Base-by-base conservation (phyloP, 306 rosid species). In the Ziziphus jujuba region DNA sequence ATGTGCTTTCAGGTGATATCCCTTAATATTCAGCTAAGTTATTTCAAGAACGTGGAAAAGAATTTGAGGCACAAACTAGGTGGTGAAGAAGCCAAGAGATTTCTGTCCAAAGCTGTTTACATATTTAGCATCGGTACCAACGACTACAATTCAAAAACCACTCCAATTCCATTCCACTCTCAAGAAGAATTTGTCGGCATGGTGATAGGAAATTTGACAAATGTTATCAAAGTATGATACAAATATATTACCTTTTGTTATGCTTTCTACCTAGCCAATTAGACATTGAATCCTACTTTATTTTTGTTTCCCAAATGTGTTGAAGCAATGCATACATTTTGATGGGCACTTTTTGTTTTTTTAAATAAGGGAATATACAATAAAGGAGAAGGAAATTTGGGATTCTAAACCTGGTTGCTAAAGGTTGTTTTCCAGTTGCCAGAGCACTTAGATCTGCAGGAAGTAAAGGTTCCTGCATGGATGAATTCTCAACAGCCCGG, bases 341-440 rank as follows among this genome's bases (percentile, higher is more conserved):
- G 16, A 48, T 11, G 16, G 16, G 28, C 14, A 5, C 36, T 22
- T 17, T 25, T 5, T 31, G 31, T n/a, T 20, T 53, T 59, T 28
- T 48, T 28, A 20, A 33, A 24, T 47, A 24, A 75, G 88, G 84
- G 65, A 67, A 76, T 83, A 43, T 75, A 87, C 53, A 44, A 73
- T 57, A 57, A 51, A 59, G 88, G 86, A 49, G 90, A 68, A 84
- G 93, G 63, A 87, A 87, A 71, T 78, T 87, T 28, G 88, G 72
- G 16, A 48, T 82, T 24, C 0, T 59, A 9, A 83, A 54, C 22
- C 1, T 78, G 53, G 10, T 6, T 31, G 76, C 90, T 2, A 1
- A 65, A 47, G 71, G 63, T 48, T 80, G 88, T 50, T 60, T 54
- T 17, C 90, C 90, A 0, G 0, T 31, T 28, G 22, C 23, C 10